These are phyloP conservation scores for Ochromonas danica DNA, from an alignment of 108 stramenopile genomes.

Conservation along the genomic window DNA sequence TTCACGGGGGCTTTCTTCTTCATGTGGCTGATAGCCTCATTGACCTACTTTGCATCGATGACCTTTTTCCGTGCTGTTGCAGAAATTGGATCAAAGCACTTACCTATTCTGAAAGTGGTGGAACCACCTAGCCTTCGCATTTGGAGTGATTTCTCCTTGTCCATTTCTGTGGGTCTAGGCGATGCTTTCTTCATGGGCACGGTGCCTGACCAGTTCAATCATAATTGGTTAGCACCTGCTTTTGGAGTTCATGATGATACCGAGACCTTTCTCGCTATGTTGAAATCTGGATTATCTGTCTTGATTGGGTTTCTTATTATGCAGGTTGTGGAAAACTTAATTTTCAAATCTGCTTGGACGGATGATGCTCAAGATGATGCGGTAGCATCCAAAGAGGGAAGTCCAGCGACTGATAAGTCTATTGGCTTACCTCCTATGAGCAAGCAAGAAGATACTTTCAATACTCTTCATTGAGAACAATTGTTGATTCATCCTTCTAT, in stretches of 20 bases:
- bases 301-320: not conserved
- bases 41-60: not conserved
- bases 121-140: not conserved
- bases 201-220: not conserved
- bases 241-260: conserved; percentile 18
- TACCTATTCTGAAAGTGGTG: not conserved
- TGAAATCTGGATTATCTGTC: not conserved
- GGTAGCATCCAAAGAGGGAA: too few species aligned
- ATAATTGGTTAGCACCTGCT: conserved; percentile 25
- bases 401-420: too few species aligned
- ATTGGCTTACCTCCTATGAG: too few species aligned
- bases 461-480: too few species aligned
- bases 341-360: not conserved
- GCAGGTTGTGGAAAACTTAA: not conserved
- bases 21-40: not conserved
- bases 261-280: not conserved
- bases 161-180: not conserved
- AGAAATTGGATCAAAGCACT: not conserved
- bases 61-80: not conserved
- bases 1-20: conserved; percentile 10
- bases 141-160: not conserved
- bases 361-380: too few species aligned
- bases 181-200: conserved; percentile 26
- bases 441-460: too few species aligned
- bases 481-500: too few species aligned